Percentiles rank a stretch among this genome's conserved stretches.
These are phyloP conservation scores for Lecanosticta acicola DNA, from an alignment of 2,329 filamentous ascomycete species.

Conservation along the genomic window DNA sequence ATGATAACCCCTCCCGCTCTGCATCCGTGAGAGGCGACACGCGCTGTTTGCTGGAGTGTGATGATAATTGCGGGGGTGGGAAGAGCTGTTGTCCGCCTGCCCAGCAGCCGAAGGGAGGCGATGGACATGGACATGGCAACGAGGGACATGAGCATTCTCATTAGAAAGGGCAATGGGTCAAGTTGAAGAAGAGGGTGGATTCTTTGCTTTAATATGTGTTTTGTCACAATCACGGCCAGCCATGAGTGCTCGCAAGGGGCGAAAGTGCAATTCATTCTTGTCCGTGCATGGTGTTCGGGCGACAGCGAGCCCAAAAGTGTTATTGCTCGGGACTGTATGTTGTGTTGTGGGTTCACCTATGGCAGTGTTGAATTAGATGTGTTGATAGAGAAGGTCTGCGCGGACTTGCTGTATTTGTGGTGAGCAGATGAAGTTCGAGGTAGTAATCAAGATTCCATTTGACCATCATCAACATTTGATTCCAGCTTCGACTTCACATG, in stretches of 20 bases:
- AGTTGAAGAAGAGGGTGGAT: too few relatives aligned
- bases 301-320: background rate
- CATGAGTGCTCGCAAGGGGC: background rate
- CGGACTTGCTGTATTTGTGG: too few relatives aligned
- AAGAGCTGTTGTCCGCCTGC: constrained; percentile 39
- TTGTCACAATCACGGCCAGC: background rate
- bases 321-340: background rate
- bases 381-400: background rate
- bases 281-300: constrained; percentile 4
- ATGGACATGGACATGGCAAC: constrained; percentile 7
- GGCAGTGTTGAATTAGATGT: too few relatives aligned
- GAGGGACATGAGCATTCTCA: constrained; percentile 18
- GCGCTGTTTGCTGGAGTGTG: constrained; percentile 42
- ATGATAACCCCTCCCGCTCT: constrained; percentile 24
- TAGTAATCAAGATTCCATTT: background rate
- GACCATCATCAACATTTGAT: background rate
- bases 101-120: constrained; percentile 11
- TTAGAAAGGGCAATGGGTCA: background rate
- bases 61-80: constrained; percentile 39
- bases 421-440: too few relatives aligned
- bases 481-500: background rate
- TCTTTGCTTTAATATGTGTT: too few relatives aligned
- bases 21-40: constrained; percentile 31
- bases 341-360: too few relatives aligned
- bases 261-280: background rate